Conservation (phyloP, 2,329 filamentous ascomycete species). For the Teratosphaeria gauchensis region DNA sequence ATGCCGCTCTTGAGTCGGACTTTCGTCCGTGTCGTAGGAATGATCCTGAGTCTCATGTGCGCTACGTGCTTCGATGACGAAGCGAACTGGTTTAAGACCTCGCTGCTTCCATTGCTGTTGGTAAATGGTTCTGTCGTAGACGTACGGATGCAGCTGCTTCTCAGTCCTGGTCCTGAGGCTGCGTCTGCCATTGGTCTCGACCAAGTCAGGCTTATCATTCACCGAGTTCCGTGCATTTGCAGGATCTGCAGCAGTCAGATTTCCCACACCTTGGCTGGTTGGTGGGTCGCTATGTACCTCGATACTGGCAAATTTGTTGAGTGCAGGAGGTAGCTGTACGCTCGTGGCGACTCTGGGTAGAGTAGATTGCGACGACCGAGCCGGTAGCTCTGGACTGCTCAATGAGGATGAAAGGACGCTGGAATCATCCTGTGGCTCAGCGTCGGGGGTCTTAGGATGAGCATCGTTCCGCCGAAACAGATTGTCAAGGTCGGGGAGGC, state of each 20-base stretch:
- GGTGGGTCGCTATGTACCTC: background rate
- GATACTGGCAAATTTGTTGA: background rate
- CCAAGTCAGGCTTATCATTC: background rate
- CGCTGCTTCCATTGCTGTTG: constrained; percentile 32
- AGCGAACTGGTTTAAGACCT: constrained; percentile 33
- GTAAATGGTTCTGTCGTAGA: constrained; percentile 36
- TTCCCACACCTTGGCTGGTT: background rate
- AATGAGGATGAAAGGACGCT: constrained; percentile 15
- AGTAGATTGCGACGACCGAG: background rate
- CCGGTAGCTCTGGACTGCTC: constrained; percentile 16
- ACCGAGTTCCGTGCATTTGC: background rate
- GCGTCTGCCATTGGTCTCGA: constrained; percentile 10
- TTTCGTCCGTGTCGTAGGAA: constrained; percentile 4
- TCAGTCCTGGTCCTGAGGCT: constrained; percentile 37
- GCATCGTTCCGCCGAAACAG: background rate
- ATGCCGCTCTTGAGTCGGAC: constrained; percentile 1
- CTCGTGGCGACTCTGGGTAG: background rate
- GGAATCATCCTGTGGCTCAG: background rate
- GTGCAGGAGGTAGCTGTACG: background rate
- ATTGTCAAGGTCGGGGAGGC: constrained; percentile 3
- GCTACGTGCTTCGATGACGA: constrained; percentile 18
- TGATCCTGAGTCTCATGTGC: constrained; percentile 7
- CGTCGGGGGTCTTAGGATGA: background rate
- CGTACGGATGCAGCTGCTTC: constrained; percentile 41
- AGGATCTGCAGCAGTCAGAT: background rate